phyloP scores from a whole-genome alignment of 1,284 basidiomycete genomes.

The Ceratobasidium papillatum region DNA sequence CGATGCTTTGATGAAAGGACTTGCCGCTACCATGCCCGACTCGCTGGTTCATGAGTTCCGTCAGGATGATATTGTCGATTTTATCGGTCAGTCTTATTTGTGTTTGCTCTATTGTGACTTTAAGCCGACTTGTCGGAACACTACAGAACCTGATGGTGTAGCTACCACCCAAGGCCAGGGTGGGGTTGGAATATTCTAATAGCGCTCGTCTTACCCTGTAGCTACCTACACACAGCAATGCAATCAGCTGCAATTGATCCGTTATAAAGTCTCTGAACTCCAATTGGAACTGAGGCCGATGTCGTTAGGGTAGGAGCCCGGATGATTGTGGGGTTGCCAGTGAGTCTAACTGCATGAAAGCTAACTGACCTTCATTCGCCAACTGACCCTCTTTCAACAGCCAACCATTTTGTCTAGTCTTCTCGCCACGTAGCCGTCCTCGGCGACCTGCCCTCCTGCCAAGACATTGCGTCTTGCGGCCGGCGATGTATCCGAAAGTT shows the following conservation, averaged over 20 bases:
- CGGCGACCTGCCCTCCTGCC: neutral
- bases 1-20: slow-evolving; percentile 4
- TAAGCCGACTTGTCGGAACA: neutral
- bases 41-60: slow-evolving; percentile 4
- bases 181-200: slow-evolving; percentile 1
- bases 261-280: neutral
- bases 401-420: neutral
- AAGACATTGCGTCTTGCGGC: neutral
- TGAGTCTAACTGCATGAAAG: too few relatives aligned
- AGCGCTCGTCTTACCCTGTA: neutral
- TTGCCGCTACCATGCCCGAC: slow-evolving; percentile 2
- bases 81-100: neutral
- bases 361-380: neutral
- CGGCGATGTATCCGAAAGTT: neutral
- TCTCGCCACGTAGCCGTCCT: neutral
- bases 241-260: neutral
- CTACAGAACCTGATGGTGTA: slow-evolving; percentile 18
- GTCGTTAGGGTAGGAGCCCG: too few relatives aligned
- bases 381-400: too few relatives aligned
- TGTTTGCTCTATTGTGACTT: neutral
- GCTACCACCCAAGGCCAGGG: slow-evolving; percentile 10
- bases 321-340: too few relatives aligned
- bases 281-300: neutral
- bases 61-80: neutral
- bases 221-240: neutral